Evolutionary conservation across 495 filamentous ascomycete genomes (phyloP).

Genomic region (Podospora comata): DNA sequence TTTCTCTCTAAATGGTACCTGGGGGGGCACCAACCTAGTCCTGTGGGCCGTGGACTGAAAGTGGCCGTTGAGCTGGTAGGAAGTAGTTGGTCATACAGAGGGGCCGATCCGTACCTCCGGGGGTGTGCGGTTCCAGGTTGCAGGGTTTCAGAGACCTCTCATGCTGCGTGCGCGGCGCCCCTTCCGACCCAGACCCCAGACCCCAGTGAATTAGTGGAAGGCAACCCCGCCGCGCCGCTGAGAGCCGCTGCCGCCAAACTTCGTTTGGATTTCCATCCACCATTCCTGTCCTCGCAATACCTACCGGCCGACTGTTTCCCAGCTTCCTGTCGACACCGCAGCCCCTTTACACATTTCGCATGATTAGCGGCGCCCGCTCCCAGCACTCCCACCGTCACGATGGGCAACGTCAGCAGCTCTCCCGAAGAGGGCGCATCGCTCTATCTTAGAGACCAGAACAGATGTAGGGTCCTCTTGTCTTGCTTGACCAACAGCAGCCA

Average conservation of each 20-base stretch:
- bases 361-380: slow-evolving; percentile 18
- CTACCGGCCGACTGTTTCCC: neutral
- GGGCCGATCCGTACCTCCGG: neutral
- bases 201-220: slow-evolving; percentile 1
- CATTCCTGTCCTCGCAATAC: slow-evolving; percentile 10
- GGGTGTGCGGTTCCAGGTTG: neutral
- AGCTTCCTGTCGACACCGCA: slow-evolving; percentile 1
- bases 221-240: slow-evolving; percentile 24
- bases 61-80: neutral
- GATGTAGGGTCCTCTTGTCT: slow-evolving; percentile 54
- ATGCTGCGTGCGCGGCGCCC: slow-evolving; percentile 16
- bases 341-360: neutral
- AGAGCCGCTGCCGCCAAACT: slow-evolving; percentile 20
- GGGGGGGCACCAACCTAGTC: neutral
- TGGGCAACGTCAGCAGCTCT: slow-evolving; percentile 92
- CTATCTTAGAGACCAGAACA: slow-evolving; percentile 85
- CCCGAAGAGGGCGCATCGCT: slow-evolving; percentile 80
- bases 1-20: neutral
- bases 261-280: slow-evolving; percentile 4
- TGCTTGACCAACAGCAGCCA: neutral
- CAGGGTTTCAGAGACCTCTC: slow-evolving; percentile 22
- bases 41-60: neutral
- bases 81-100: neutral
- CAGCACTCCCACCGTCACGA: slow-evolving; percentile 43
- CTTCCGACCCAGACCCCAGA: slow-evolving; percentile 11